Conservation (phyloP, 768 basidiomycete genomes). For the Lyophyllum semitale region DNA sequence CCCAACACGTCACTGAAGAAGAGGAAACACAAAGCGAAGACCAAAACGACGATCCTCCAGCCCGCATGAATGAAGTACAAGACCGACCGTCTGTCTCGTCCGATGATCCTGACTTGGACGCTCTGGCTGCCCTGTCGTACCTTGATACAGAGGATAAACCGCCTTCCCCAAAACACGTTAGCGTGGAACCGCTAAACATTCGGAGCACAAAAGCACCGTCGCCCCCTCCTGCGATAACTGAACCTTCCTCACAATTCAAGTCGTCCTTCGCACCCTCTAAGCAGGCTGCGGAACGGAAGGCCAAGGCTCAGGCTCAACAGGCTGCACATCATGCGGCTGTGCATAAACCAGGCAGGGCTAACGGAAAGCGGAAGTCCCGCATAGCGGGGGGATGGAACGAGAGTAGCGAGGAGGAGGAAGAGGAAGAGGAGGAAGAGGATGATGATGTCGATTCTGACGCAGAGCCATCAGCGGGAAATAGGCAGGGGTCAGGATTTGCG, state of each 20-base stretch:
- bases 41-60: slow-evolving; percentile 8
- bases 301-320: slow-evolving; percentile 81
- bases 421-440: slow-evolving; percentile 83
- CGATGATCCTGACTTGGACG: slow-evolving; percentile 66
- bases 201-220: slow-evolving; percentile 25
- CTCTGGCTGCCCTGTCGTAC: slow-evolving; percentile 77
- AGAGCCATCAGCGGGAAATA: slow-evolving; percentile 32
- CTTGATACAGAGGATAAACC: slow-evolving; percentile 50
- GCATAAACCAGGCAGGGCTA: slow-evolving; percentile 71
- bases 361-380: slow-evolving; percentile 62
- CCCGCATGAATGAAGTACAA: slow-evolving; percentile 9
- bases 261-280: slow-evolving; percentile 90
- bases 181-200: slow-evolving; percentile 39
- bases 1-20: slow-evolving; percentile 37
- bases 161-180: slow-evolving; percentile 26
- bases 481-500: slow-evolving; percentile 23
- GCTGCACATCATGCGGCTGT: slow-evolving; percentile 79
- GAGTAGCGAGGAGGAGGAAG: slow-evolving; percentile 83
- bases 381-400: slow-evolving; percentile 64
- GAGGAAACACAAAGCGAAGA: slow-evolving; percentile 29
- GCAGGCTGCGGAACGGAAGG: slow-evolving; percentile 82
- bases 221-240: slow-evolving; percentile 21
- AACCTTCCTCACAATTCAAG: slow-evolving; percentile 47
- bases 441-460: slow-evolving; percentile 72
- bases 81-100: slow-evolving; percentile 19